Base-by-base conservation (phyloP, 352 stramenopile species). In the Paralagenidium karlingii region DNA sequence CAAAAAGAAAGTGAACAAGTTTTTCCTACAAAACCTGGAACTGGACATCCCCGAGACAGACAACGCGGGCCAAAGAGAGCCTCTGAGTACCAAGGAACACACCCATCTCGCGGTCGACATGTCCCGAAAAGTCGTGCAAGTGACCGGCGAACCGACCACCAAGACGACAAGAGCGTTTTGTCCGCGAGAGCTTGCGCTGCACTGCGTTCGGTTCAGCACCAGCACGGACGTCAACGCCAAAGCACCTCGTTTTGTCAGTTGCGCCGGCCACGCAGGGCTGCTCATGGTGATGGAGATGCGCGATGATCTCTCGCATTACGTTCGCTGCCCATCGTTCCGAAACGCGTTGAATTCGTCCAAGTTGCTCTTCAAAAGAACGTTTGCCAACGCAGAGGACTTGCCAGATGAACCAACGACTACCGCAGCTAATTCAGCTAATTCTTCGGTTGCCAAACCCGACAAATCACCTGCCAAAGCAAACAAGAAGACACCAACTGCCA, bases 241-340 rank as follows among this genome's bases (percentile, higher is more conserved):
- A 29, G 69, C 51, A 15, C 71, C 71, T 15, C 84, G 69, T 27
- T 84, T 74, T n/a, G 18, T 89, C 20, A 69, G 71, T 8, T 58
- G 55, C 18, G 71, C 53, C 24, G 75, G 75, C 5, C 75, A 89
- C 31, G 71, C 75, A 4, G 75, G 71, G 0, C 53, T 89, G n/a
- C 54, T 89, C 1, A 58, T 89, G 16, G 50, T 89, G 28, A 55
- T 85, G 32, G 68, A 86, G 19, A 53, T 86, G 43, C 69, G 86
- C 27, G 45, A 71, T 2, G 43, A 61, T 8, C 19, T 36, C 16
- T 7, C 30, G n/a, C n/a, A n/a, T n/a, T n/a, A n/a, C n/a, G n/a
- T n/a, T n/a, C n/a, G n/a, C n/a, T n/a, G n/a, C n/a, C n/a, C n/a
- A n/a, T n/a, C n/a, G n/a, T n/a, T n/a, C n/a, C n/a, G n/a, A n/a